Percentiles rank a stretch among this genome's conserved stretches.
phyloP scores from a whole-genome alignment of 345 rosid genomes.

The Populus nigra region DNA sequence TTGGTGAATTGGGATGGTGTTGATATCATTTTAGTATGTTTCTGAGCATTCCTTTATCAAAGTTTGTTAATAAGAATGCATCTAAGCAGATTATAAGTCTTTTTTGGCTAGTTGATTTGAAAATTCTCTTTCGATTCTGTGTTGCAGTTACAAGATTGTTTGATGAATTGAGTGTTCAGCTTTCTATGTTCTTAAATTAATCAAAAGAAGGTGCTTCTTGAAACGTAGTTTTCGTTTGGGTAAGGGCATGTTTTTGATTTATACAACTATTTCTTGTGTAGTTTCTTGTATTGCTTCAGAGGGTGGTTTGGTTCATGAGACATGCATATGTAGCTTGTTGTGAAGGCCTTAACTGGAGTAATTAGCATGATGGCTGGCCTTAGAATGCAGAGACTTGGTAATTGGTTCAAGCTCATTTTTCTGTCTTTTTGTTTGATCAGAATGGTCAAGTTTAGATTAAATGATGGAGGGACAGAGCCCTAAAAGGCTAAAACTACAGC shows the following conservation, averaged over 20 bases:
- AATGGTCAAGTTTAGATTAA: too few relatives aligned
- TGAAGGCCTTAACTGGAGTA: too few relatives aligned
- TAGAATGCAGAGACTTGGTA: too few relatives aligned
- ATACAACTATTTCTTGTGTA: too few relatives aligned
- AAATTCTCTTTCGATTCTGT: neutral
- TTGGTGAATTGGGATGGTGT: neutral
- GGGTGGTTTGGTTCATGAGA: too few relatives aligned
- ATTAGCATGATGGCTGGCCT: too few relatives aligned
- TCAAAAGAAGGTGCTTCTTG: slow-evolving; percentile 26
- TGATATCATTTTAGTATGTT: neutral
- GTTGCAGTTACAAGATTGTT: neutral
- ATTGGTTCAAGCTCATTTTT: too few relatives aligned
- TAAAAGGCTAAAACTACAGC: neutral
- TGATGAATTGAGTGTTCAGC: neutral
- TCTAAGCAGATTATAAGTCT: neutral
- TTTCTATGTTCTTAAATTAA: slow-evolving; percentile 33
- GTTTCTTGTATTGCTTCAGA: too few relatives aligned
- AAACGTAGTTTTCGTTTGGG: slow-evolving; percentile 46
- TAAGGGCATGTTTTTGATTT: slow-evolving; percentile 25
- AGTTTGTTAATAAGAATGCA: neutral
- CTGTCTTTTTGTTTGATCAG: too few relatives aligned
- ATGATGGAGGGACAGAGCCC: neutral
- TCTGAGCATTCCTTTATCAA: neutral
- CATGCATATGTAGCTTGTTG: too few relatives aligned
- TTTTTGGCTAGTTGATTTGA: neutral